These are phyloP conservation scores for Ceratocystis cacaofunesta DNA, from an alignment of 2,329 filamentous ascomycete genomes.

Conservation along the genomic window DNA sequence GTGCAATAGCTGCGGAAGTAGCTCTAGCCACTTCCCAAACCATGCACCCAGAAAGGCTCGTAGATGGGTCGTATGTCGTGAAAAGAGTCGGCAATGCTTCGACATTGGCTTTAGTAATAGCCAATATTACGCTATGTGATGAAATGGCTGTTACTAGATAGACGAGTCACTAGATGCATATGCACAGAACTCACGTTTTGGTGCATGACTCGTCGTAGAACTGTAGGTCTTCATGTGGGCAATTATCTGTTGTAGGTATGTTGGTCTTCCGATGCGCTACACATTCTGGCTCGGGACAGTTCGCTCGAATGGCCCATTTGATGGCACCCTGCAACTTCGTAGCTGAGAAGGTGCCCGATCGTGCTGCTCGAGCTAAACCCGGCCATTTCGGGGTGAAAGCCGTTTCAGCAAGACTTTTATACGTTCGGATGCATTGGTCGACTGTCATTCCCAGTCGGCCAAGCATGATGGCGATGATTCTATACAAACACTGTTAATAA, in stretches of 20 bases:
- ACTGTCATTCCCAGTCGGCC: background rate
- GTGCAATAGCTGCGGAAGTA: conserved; percentile 22
- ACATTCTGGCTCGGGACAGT: background rate
- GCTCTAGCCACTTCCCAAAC: conserved; percentile 24
- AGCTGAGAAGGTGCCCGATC: background rate
- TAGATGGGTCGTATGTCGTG: conserved; percentile 21
- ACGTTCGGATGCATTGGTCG: background rate
- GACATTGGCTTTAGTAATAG: background rate
- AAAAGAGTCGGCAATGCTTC: conserved; percentile 20
- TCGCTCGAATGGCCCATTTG: background rate
- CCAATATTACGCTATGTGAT: background rate
- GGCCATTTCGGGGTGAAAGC: background rate
- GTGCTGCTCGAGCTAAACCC: background rate
- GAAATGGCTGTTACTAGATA: background rate
- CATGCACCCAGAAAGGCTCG: conserved; percentile 18
- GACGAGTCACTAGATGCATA: background rate
- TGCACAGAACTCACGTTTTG: background rate
- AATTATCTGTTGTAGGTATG: background rate
- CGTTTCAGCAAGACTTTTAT: background rate
- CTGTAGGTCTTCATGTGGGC: background rate
- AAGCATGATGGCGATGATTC: background rate
- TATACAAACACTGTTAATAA: background rate
- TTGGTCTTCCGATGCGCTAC: background rate
- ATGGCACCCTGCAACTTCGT: background rate
- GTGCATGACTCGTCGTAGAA: background rate